These are phyloP conservation scores for Taxawa tesnikishii DNA, from an alignment of 2,329 filamentous ascomycete genomes.

Conservation along the genomic window DNA sequence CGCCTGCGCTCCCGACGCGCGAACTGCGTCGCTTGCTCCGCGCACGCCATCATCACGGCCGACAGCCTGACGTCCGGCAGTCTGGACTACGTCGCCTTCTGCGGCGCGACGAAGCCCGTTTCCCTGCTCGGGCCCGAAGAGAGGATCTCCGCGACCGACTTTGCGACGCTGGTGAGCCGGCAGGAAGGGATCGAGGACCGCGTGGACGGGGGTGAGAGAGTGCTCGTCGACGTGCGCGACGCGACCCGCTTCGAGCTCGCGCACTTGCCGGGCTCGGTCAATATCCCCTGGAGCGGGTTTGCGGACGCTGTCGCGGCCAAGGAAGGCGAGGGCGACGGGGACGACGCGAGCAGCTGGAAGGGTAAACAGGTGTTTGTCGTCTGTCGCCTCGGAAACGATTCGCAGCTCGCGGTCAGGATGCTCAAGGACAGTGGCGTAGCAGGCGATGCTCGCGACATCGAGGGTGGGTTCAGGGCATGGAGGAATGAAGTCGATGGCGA, in stretches of 20 bases:
- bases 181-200: too few species aligned
- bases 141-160: slow-evolving; percentile 54
- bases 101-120: slow-evolving; percentile 49
- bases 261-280: slow-evolving; percentile 62
- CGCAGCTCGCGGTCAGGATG: slow-evolving; percentile 55
- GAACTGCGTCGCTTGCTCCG: slow-evolving; percentile 67
- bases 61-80: slow-evolving; percentile 51
- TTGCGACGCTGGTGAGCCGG: slow-evolving; percentile 31
- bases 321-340: too few species aligned
- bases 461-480: slow-evolving; percentile 63
- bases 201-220: slow-evolving; percentile 26
- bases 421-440: slow-evolving; percentile 50
- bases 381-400: slow-evolving; percentile 68
- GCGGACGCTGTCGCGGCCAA: slow-evolving; percentile 17
- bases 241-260: slow-evolving; percentile 75
- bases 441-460: slow-evolving; percentile 57
- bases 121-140: slow-evolving; percentile 49
- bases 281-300: slow-evolving; percentile 53
- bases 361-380: slow-evolving; percentile 52
- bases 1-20: slow-evolving; percentile 56
- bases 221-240: slow-evolving; percentile 75
- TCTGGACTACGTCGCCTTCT: slow-evolving; percentile 79
- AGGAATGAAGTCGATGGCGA: slow-evolving; percentile 50
- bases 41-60: slow-evolving; percentile 47
- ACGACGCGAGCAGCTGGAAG: slow-evolving; percentile 19